Base-by-base conservation (phyloP, 768 basidiomycete genomes). In the Suillus occidentalis region DNA sequence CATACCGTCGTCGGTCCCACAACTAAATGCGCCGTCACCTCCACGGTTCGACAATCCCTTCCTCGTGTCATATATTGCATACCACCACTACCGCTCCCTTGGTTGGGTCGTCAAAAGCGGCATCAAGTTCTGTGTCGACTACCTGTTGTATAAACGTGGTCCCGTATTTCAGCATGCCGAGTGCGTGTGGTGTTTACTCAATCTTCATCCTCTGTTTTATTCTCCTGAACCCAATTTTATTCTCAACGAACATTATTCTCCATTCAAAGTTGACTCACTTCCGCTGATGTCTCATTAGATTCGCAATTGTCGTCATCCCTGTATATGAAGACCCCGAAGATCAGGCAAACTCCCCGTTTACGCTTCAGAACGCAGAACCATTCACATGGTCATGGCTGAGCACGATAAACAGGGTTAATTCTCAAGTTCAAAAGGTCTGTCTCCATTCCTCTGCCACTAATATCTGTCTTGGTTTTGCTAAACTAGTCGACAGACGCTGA, bases 31-130 rank as follows among this genome's bases (percentile, higher is more conserved):
- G 59, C 75, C 73, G 14, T 61, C 65, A 69, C 61, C 62, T 36
- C 76, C 82, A 36, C 85, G 87, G 65, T 88, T 92, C 60, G 97
- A 99, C 78, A 97, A 96, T 73, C 95, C 95, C 0, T 96, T 98
- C 79, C 78, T 99, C 31, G 82, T 99, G 47, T 85, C 92, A 71
- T 99, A 98, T 70, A 87, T 89, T 58, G 87, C 87, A 4, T 97
- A 96, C 72, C 97, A 99, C 74, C 95, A 99, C 76, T 99, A 92
- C 73, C 87, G 97, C 18, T 95, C 95, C 5, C 83, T 99, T 9
- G 97, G 97, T 31, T 99, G 97, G 97, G 93, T 98, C 22, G 89
- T 97, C 67, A 94, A 95, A 76, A 87, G 89, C 36, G 97, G 97
- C 1, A 89, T 97, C 81, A 99, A 99, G 76, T 99, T 99, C 77